These are phyloP conservation scores for Inosperma sp. DNA, from an alignment of 768 basidiomycete genomes.

Conservation along the genomic window DNA sequence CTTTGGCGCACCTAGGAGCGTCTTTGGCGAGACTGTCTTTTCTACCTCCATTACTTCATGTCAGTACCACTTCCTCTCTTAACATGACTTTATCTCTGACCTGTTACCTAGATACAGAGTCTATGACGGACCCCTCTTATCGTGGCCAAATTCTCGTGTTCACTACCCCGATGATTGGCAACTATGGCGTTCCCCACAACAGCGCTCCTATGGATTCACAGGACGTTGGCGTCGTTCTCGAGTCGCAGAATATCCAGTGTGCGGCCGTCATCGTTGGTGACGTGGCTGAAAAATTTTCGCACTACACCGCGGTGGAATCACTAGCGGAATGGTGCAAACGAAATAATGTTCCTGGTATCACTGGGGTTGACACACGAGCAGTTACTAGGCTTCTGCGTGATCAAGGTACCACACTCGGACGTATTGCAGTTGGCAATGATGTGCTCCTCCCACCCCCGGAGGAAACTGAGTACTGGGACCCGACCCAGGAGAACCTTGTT, in stretches of 20 bases:
- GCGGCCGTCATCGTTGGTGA: conserved; percentile 91
- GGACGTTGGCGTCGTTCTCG: conserved; percentile 84
- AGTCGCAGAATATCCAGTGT: conserved; percentile 87
- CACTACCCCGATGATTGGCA: conserved; percentile 96
- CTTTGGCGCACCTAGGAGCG: conserved; percentile 84
- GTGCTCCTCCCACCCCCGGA: conserved; percentile 54
- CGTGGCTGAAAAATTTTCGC: conserved; percentile 91
- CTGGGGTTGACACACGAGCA: conserved; percentile 96
- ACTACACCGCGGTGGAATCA: conserved; percentile 91
- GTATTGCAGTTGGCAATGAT: conserved; percentile 79
- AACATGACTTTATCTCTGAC: conserved; percentile 7
- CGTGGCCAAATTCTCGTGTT: conserved; percentile 98
- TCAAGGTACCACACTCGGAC: conserved; percentile 94
- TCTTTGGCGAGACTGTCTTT: conserved; percentile 97
- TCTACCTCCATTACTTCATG: conserved; percentile 98
- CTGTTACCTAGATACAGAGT: conserved; percentile 77
- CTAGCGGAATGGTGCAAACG: conserved; percentile 91
- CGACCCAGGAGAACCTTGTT: conserved; percentile 86
- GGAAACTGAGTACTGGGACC: conserved; percentile 86
- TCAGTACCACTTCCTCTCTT: conserved; percentile 35
- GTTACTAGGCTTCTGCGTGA: conserved; percentile 91
- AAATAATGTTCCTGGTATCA: conserved; percentile 86
- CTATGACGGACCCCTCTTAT: conserved; percentile 99
- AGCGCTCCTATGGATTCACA: conserved; percentile 61
- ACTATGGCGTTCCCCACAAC: conserved; percentile 94